Evolutionary conservation across 192 early-diverging fungal species (phyloP).

Genomic region (Rhizophlyctis rosea): DNA sequence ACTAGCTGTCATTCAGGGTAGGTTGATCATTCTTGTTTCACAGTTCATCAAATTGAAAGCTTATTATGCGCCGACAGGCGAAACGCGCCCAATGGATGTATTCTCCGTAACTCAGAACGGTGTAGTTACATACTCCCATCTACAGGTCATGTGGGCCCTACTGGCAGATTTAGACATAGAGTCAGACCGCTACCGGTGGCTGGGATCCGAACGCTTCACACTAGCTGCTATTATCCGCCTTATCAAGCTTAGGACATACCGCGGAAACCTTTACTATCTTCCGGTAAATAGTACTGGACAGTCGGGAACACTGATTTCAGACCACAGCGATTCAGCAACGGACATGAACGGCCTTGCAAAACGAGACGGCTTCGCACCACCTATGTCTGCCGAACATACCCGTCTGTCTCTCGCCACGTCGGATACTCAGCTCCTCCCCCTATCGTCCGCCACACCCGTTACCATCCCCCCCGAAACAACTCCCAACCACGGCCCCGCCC

Average conservation of each 20-base stretch:
- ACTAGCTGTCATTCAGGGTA: slow-evolving; percentile 40
- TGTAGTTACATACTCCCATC: slow-evolving; percentile 41
- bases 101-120: slow-evolving; percentile 40
- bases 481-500: slow-evolving; percentile 21
- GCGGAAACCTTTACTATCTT: slow-evolving; percentile 56
- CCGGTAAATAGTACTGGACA: slow-evolving; percentile 28
- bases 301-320: no score
- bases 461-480: neutral
- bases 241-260: slow-evolving; percentile 56
- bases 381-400: neutral
- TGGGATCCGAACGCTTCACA: slow-evolving; percentile 36
- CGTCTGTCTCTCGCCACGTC: neutral
- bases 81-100: slow-evolving; percentile 37
- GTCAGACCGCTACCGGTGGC: slow-evolving; percentile 42
- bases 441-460: neutral
- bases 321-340: no score
- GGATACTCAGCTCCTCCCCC: neutral
- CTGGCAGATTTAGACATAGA: slow-evolving; percentile 53
- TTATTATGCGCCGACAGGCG: no score
- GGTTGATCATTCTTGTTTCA: neutral
- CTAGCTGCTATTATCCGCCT: slow-evolving; percentile 51
- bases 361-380: neutral
- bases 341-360: neutral
- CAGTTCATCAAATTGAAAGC: neutral
- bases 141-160: slow-evolving; percentile 40